phyloP scores from a whole-genome alignment of 305 asterid species.

The Euphrasia arctica region DNA sequence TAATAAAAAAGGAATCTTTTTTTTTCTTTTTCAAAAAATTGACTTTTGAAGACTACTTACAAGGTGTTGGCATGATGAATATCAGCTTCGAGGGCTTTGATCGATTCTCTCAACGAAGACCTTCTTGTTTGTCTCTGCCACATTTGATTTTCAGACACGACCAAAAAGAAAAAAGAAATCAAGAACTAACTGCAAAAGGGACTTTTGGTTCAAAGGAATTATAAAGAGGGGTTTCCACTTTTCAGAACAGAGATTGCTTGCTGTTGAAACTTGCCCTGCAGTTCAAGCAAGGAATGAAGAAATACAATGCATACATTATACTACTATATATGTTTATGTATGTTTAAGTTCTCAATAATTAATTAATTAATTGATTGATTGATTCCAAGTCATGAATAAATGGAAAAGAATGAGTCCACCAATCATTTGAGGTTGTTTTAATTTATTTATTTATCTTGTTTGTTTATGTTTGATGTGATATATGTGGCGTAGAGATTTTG shows the following conservation, averaged over 20 bases:
- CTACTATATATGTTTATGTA: slow-evolving; percentile 1
- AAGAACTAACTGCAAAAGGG: slow-evolving; percentile 16
- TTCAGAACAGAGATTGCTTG: slow-evolving; percentile 36
- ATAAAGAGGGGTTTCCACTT: slow-evolving; percentile 14
- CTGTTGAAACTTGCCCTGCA: slow-evolving; percentile 33
- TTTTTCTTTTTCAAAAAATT: background rate
- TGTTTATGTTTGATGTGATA: background rate
- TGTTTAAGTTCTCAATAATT: background rate
- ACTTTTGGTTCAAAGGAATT: slow-evolving; percentile 26
- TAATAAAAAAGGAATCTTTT: slow-evolving; percentile 1
- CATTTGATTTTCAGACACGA: slow-evolving; percentile 36
- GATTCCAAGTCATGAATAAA: background rate
- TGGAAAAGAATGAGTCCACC: background rate
- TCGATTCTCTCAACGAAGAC: slow-evolving; percentile 53
- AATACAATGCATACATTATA: background rate
- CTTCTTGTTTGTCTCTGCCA: slow-evolving; percentile 37
- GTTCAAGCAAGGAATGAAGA: slow-evolving; percentile 52
- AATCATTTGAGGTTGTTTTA: background rate
- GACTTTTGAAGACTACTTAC: slow-evolving; percentile 36
- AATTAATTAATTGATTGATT: background rate
- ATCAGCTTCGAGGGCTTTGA: slow-evolving; percentile 65
- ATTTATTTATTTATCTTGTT: background rate
- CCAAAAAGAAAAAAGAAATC: background rate
- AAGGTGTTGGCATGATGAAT: slow-evolving; percentile 60
- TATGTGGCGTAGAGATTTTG: background rate